Percentiles rank a stretch among this genome's conserved stretches.
Conservation (phyloP, 495 filamentous ascomycete species). For the Trichoderma erinaceum region DNA sequence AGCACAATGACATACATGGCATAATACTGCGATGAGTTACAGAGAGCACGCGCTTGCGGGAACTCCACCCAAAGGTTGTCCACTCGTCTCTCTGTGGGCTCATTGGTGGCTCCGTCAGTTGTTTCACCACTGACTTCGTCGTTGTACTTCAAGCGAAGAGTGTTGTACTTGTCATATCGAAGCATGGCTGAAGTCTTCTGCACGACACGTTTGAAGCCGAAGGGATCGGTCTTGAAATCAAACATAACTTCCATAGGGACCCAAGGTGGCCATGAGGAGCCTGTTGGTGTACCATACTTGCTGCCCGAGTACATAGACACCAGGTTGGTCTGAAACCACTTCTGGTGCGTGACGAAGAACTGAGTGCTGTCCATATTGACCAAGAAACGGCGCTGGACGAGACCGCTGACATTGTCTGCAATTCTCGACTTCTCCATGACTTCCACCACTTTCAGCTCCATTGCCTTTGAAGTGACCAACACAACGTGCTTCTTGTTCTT, state of each 20-base stretch:
- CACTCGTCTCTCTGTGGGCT: slow-evolving; percentile 68
- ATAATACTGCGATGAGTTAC: slow-evolving; percentile 94
- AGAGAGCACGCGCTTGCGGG: slow-evolving; percentile 82
- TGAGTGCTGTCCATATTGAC: slow-evolving; percentile 94
- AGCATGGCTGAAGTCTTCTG: slow-evolving; percentile 90
- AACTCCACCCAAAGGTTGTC: slow-evolving; percentile 97
- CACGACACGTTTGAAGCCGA: slow-evolving; percentile 91
- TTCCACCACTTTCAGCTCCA: slow-evolving; percentile 93
- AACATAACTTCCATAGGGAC: slow-evolving; percentile 97
- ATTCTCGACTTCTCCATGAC: slow-evolving; percentile 96
- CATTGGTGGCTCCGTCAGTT: slow-evolving; percentile 31
- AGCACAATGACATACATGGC: slow-evolving; percentile 95
- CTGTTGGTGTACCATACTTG: slow-evolving; percentile 77
- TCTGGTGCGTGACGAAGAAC: slow-evolving; percentile 93
- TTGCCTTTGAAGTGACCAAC: slow-evolving; percentile 88
- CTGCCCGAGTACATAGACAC: slow-evolving; percentile 92
- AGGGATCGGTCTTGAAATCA: slow-evolving; percentile 84
- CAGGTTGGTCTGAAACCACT: slow-evolving; percentile 70
- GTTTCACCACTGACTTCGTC: slow-evolving; percentile 72
- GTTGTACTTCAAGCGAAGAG: slow-evolving; percentile 92
- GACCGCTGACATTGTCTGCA: slow-evolving; percentile 83
- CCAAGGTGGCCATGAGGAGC: slow-evolving; percentile 94
- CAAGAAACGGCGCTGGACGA: slow-evolving; percentile 89
- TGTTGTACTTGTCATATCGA: slow-evolving; percentile 97
- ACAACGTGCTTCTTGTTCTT: slow-evolving; percentile 92